Base-by-base conservation (phyloP, 441 rosid species). In the Isatis lusitanica region DNA sequence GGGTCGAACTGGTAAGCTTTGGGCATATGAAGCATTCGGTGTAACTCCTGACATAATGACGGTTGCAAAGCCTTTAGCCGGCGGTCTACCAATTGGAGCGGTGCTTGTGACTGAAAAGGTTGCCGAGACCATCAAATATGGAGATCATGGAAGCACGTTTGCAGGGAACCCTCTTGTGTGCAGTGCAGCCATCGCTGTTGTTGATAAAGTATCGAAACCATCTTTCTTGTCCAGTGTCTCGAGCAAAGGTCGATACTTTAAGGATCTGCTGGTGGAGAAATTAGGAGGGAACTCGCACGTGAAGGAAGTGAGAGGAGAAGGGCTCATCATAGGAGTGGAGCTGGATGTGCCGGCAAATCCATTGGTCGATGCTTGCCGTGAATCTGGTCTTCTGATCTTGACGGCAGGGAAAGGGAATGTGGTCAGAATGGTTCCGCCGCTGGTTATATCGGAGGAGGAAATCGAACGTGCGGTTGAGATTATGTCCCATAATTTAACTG, bases 101-200 rank as follows among this genome's bases (percentile, higher is more conserved):
- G 84, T 74, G 24, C 76, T 93, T 24, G 89, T 91, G 50, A 86
- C 91, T 6, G 91, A 93, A 85, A 82, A 80, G 75, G 94, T 93
- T 73, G 92, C 91, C 39, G 82, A 84, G 40, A 78, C 94, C 39
- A 71, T 93, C 15, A 80, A 66, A 3, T 82, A 68, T n/a, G 96
- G 97, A n/a, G 98, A 91, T 67, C 97, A 93, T 47, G 94, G 97
- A 66, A 93, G 94, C 79, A 91, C 97, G 13, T 93, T 93, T 73
- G 97, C 95, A 3, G 98, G 96, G 12, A 78, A 86, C 18, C 88
- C 94, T 9, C 87, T 93, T 6, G 84, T 89, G 10, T 93, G 96
- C 51, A 81, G 50, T 59, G 91, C 90, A 53, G 93, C 94, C 28
- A 64, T 87, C 11, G 76, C 86, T 8, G 92, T 87, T 24, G 44